Percentiles rank a stretch among this genome's conserved stretches.
These are phyloP conservation scores for Plasmodium relictum DNA, from an alignment of 169 alveolate genomes.

Conservation along the genomic window DNA sequence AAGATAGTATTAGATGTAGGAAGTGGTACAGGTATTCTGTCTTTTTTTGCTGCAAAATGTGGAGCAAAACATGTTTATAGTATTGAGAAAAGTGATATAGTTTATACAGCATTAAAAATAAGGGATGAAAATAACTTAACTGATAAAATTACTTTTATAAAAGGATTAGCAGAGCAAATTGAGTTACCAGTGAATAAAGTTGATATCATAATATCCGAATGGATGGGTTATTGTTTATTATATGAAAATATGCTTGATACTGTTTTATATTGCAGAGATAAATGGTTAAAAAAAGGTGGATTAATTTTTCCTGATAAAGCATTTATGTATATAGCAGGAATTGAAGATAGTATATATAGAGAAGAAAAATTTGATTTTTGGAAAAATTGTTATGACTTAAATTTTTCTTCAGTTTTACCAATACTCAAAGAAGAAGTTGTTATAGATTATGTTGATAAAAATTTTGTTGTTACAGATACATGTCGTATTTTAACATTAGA, in stretches of 20 bases:
- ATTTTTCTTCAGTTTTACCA: conserved; percentile 93
- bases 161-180: conserved; percentile 97
- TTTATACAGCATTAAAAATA: conserved; percentile 93
- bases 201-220: conserved; percentile 98
- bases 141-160: conserved; percentile 94
- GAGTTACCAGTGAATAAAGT: conserved; percentile 96
- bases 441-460: conserved; percentile 93
- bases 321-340: conserved; percentile 94
- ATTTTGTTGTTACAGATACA: conserved; percentile 90
- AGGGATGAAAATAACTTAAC: conserved; percentile 92
- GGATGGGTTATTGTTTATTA: conserved; percentile 99
- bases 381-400: conserved; percentile 96
- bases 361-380: conserved; percentile 95
- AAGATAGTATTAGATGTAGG: conserved; percentile 98
- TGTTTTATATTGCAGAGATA: conserved; percentile 97
- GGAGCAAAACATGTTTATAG: conserved; percentile 99
- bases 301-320: conserved; percentile 97
- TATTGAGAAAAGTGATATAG: conserved; percentile 97
- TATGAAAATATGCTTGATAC: conserved; percentile 98
- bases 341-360: conserved; percentile 97
- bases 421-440: conserved; percentile 96
- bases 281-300: conserved; percentile 96
- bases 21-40: conserved; percentile 98
- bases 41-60: conserved; percentile 97
- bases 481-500: conserved; percentile 92